Conservation (phyloP, 2,329 filamentous ascomycete species). For the Trichoderma sp. region DNA sequence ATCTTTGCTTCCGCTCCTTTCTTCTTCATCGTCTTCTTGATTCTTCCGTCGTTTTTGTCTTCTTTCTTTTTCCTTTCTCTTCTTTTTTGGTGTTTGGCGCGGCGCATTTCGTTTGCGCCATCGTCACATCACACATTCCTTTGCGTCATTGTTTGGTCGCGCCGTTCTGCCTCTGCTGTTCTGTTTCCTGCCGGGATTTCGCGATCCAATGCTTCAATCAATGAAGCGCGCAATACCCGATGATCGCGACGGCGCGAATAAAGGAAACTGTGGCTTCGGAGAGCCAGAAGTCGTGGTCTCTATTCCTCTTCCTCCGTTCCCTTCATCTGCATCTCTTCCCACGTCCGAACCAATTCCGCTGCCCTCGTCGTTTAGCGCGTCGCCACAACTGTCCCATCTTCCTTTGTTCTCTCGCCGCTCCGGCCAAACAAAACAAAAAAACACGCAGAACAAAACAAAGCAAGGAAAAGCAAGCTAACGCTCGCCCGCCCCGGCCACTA, state of each 20-base stretch:
- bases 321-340: neutral
- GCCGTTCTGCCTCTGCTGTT: neutral
- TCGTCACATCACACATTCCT: neutral
- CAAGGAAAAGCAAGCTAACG: conserved; percentile 17
- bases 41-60: no score
- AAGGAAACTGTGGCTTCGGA: neutral
- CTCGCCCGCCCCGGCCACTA: conserved; percentile 40
- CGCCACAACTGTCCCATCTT: neutral
- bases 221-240: conserved; percentile 13
- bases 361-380: conserved; percentile 3
- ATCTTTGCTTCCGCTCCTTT: conserved; percentile 15
- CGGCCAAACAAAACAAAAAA: neutral
- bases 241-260: neutral
- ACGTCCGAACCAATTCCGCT: neutral
- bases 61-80: neutral
- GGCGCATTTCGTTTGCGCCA: neutral
- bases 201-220: neutral
- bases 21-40: neutral
- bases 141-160: conserved; percentile 27
- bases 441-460: conserved; percentile 1
- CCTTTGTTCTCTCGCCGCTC: neutral
- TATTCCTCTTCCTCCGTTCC: neutral
- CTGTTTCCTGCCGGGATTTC: neutral
- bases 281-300: neutral
- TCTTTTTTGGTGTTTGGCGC: neutral